Evolutionary conservation across 768 basidiomycete species (phyloP).

Genomic region (Mycena amicta): DNA sequence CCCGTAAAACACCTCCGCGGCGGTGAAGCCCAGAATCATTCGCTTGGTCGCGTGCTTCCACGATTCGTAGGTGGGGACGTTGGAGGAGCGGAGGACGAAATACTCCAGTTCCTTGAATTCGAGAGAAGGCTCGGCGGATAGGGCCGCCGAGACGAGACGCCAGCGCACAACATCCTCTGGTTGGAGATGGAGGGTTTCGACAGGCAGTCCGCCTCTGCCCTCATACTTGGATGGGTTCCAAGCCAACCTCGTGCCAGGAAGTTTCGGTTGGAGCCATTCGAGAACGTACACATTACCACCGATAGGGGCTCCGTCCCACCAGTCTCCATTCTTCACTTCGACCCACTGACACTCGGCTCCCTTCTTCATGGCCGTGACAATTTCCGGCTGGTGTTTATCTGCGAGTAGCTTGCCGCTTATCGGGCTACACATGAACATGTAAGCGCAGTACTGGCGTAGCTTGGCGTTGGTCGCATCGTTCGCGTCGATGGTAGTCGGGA

Average conservation of each 20-base stretch:
- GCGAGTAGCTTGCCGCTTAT: neutral
- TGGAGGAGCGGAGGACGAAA: neutral
- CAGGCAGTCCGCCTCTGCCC: neutral
- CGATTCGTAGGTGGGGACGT: neutral
- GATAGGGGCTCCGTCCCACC: neutral
- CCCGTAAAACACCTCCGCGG: neutral
- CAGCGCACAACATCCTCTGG: neutral
- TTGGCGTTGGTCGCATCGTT: neutral
- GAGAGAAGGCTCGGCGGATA: neutral
- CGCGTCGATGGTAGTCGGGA: neutral
- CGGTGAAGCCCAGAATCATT: conserved; percentile 2
- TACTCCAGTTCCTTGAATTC: neutral
- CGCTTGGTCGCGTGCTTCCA: neutral
- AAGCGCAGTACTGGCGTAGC: neutral
- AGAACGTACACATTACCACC: neutral
- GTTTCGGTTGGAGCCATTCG: too few species aligned
- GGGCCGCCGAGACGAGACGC: neutral
- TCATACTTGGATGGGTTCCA: neutral
- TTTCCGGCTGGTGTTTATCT: neutral
- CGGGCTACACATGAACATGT: conserved; percentile 9
- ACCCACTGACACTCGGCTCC: neutral
- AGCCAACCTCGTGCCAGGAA: neutral
- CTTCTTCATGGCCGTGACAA: neutral
- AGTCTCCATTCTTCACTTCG: neutral
- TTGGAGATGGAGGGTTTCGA: neutral